Conservation (phyloP, 768 basidiomycete genomes). For the Kondoa subrosea region DNA sequence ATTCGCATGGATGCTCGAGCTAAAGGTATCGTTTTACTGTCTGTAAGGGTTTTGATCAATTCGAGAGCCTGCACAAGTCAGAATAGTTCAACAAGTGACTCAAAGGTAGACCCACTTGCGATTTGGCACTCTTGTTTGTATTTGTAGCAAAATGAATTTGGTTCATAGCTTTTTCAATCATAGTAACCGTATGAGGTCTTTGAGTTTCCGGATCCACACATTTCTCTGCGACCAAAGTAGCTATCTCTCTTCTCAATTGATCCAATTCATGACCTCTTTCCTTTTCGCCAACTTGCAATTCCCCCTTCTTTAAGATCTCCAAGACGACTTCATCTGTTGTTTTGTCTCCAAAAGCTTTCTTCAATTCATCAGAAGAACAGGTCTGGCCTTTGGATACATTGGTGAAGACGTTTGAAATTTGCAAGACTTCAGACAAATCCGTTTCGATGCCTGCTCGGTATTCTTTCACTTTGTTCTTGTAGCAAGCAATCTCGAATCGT, state of each 20-base stretch:
- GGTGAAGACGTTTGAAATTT: conserved; percentile 85
- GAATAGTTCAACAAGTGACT: not conserved
- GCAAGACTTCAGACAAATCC: conserved; percentile 82
- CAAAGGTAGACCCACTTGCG: conserved; percentile 45
- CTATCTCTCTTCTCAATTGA: conserved; percentile 70
- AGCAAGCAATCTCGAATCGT: conserved; percentile 97
- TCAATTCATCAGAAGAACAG: conserved; percentile 70
- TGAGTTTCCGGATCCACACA: conserved; percentile 84
- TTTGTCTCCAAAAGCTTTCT: conserved; percentile 59
- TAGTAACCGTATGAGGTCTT: conserved; percentile 74
- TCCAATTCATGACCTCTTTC: conserved; percentile 81
- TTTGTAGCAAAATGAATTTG: conserved; percentile 87
- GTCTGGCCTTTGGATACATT: conserved; percentile 95
- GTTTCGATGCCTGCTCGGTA: conserved; percentile 91
- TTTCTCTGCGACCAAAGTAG: conserved; percentile 83
- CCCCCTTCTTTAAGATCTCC: conserved; percentile 91
- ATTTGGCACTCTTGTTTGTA: conserved; percentile 76
- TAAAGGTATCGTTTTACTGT: conserved; percentile 71
- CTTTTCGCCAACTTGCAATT: conserved; percentile 91
- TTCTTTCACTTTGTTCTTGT: conserved; percentile 98
- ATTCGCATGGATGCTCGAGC: conserved; percentile 86
- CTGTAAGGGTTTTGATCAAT: conserved; percentile 66
- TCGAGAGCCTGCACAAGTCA: conserved; percentile 51
- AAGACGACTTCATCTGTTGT: conserved; percentile 62
- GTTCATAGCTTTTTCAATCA: conserved; percentile 95